Conservation (phyloP, 108 stramenopile genomes). For the Fistulifera pelliculosa region DNA sequence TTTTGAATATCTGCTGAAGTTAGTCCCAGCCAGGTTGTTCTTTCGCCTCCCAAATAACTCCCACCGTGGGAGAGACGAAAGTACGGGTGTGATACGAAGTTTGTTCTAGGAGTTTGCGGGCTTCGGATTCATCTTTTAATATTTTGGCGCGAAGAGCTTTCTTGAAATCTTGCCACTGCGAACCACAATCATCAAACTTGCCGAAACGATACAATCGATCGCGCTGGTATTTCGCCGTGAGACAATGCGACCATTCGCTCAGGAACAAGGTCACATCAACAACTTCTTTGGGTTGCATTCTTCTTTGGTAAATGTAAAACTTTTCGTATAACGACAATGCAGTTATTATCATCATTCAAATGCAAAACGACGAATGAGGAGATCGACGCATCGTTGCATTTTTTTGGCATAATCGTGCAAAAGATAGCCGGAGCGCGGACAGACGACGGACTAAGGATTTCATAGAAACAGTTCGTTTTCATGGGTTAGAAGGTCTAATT, state of each 20-base stretch:
- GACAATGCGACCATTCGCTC: constrained; percentile 75
- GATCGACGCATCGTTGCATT: too few species aligned
- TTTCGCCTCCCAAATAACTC: constrained; percentile 79
- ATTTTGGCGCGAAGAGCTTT: constrained; percentile 52
- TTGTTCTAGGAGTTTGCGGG: constrained; percentile 32
- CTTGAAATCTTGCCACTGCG: constrained; percentile 68
- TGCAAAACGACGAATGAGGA: too few species aligned
- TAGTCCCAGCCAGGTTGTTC: constrained; percentile 66
- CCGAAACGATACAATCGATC: constrained; percentile 71
- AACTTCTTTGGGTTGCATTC: constrained; percentile 21
- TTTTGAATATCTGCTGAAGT: not conserved
- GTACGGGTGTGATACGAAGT: constrained; percentile 56
- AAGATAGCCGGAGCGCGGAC: too few species aligned
- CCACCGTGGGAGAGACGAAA: constrained; percentile 65
- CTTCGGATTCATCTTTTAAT: constrained; percentile 32
- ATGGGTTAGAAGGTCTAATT: too few species aligned
- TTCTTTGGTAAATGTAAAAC: too few species aligned
- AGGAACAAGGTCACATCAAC: constrained; percentile 26
- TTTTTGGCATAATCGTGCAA: too few species aligned
- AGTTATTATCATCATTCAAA: too few species aligned
- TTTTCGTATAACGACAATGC: too few species aligned
- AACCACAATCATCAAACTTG: constrained; percentile 51
- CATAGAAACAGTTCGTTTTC: too few species aligned
- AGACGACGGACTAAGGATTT: too few species aligned
- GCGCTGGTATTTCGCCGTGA: constrained; percentile 55